Base-by-base conservation (phyloP, 106 monocot species). In the Acorus calamus region DNA sequence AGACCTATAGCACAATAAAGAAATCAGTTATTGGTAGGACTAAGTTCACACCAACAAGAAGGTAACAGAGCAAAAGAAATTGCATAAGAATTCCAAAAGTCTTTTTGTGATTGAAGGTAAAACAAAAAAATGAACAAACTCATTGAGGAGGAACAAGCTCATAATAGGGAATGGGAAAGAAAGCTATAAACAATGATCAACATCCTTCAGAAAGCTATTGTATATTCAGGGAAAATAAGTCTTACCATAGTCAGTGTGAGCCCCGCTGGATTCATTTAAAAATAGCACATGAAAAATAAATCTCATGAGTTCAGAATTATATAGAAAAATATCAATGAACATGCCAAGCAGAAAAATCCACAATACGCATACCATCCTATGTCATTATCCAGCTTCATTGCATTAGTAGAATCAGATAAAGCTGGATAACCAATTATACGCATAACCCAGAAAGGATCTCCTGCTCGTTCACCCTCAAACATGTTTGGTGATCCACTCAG, bases 201-300 rank as follows among this genome's bases (percentile, higher is more conserved):
- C 28, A 28, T 28, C 46, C 14, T 3, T 28, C 8, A 46, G n/a
- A 64, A 71, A 13, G 47, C 12, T 56, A 41, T 57, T 4, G 8
- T 6, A 52, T 56, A 3, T 47, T n/a, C 42, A 14, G 14, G 3
- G 28, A 8, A 63, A 46, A 46, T 11, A 4, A 74, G 28, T 56
- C 89, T 79, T 70, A 94, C 94, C 94, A 74, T 94, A 94, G 66
- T 94, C 94, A n/a, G 94, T 94, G 71, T 94, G 94, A 72, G 84
- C 94, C 66, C 83, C 94, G 71, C 94, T 94, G 84, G 42, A 75
- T 77, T 68, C 11, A 50, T 71, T 49, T 60, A 65, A 62, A 41
- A 50, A 69, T 28, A 28, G 28, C 28, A 28, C 28, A 28, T 28
- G 28, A 28, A 28, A 28, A 28, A 28, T 28, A 28, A 28, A 28